Evolutionary conservation across 805 yeast genomes (phyloP), one percentile per base, ranked within the genome.

Genomic region (Blastobotrys terrestris): DNA sequence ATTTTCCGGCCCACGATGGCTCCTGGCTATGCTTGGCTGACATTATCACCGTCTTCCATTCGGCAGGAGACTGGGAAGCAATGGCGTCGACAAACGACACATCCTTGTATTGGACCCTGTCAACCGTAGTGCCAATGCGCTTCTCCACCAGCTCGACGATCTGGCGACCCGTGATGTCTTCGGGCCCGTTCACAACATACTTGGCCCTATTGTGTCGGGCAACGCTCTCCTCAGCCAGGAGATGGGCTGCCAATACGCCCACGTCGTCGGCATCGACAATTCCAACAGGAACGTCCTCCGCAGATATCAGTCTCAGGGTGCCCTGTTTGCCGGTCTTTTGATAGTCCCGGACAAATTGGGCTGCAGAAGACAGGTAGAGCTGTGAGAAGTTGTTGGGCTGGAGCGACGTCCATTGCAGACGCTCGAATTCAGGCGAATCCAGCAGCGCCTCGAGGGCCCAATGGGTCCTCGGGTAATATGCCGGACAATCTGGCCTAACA

Each of bases 391-490:
- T 13, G 15, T 40, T 40, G 44, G 44, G n/a, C n/a, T n/a, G 7
- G 15, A 40, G 44, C n/a, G 44, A 40, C 11, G 44, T 40, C 44
- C 44, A 40, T 15, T 40, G n/a, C 44, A 40, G 7, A n/a, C 44
- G 7, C 18, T 40, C 44, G 44, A 40, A 40, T 15, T 40, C 44
- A 13, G 44, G 44, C 15, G 44, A 40, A 16, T 16, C 15, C n/a
- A 40, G n/a, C n/a, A 40, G 44, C 8, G 44, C 18, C n/a, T 40
- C 44, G 18, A 40, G 11, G n/a, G 44, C 44, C 44, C 44, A 40
- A 40, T 40, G 44, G n/a, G 44, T 8, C n/a, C 44, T 13, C 18
- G 44, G 44, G 15, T 40, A 40, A 16, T 40, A 40, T 8, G 44
- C 44, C n/a, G 11, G 8, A 15, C 18, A 40, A 15, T 40, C 44